Evolutionary conservation across 2,329 filamentous ascomycete genomes (phyloP).

Genomic region (Alternaria viburni): DNA sequence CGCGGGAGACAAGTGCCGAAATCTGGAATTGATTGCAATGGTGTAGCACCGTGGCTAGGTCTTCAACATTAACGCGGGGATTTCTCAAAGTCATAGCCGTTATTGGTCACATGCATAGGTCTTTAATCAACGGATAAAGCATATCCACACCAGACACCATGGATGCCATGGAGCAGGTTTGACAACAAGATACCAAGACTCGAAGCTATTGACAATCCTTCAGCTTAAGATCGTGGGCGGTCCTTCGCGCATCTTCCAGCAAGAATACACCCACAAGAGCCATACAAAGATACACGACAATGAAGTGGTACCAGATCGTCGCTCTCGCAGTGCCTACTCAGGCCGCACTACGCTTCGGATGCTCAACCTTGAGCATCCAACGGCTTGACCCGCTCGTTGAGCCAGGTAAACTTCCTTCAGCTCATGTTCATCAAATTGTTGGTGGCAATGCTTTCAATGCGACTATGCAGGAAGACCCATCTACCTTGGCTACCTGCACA

Average conservation of each 20-base stretch:
- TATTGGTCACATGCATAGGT: constrained; percentile 5
- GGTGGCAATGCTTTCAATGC: constrained; percentile 30
- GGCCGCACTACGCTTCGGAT: constrained; percentile 33
- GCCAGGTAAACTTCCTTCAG: constrained; percentile 23
- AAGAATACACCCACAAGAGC: neutral
- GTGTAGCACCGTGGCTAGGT: neutral
- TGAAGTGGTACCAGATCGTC: constrained; percentile 26
- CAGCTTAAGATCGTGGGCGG: constrained; percentile 2
- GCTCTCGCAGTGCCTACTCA: constrained; percentile 23
- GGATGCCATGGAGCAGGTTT: neutral
- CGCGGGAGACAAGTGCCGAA: constrained; percentile 9
- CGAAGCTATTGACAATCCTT: neutral
- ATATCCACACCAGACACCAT: constrained; percentile 1
- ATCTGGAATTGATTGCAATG: constrained; percentile 1
- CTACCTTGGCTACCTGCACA: constrained; percentile 16
- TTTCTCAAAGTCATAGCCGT: neutral
- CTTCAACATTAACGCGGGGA: neutral
- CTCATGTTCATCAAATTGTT: constrained; percentile 31
- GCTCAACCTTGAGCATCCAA: constrained; percentile 31
- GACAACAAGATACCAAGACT: neutral
- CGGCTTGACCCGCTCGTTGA: constrained; percentile 37
- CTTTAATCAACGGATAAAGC: constrained; percentile 16
- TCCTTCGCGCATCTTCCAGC: neutral
- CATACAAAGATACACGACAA: constrained; percentile 7
- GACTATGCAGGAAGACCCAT: constrained; percentile 22